phyloP scores from a whole-genome alignment of 352 stramenopile species.

The Pythium folliculosum region DNA sequence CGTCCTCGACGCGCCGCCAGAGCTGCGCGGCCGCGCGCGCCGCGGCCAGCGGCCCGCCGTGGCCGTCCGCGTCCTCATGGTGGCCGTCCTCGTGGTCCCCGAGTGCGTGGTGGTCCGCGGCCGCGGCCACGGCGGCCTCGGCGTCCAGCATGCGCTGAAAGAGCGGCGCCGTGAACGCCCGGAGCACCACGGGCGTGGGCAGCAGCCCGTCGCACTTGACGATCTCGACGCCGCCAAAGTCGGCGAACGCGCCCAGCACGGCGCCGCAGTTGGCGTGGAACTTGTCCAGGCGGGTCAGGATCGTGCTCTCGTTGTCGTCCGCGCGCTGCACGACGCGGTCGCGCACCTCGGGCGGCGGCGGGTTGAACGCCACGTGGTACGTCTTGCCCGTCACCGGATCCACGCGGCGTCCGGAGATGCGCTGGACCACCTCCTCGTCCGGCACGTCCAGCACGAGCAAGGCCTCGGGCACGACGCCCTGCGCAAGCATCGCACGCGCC shows the following conservation, averaged over 20 bases:
- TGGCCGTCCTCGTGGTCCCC: neutral
- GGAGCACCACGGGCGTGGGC: conserved; percentile 36
- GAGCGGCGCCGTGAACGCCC: conserved; percentile 50
- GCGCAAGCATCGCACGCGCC: conserved; percentile 77
- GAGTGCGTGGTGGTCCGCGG: no score
- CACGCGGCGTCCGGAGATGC: conserved; percentile 95
- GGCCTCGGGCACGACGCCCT: conserved; percentile 81
- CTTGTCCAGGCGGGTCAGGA: conserved; percentile 80
- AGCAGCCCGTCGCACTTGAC: conserved; percentile 65
- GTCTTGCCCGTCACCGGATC: conserved; percentile 92
- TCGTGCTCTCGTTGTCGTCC: conserved; percentile 94
- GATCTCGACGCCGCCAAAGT: conserved; percentile 41
- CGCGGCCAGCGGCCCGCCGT: neutral
- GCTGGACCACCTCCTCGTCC: conserved; percentile 93
- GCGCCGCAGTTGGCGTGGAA: conserved; percentile 74
- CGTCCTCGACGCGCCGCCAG: conserved; percentile 26
- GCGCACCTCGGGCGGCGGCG: conserved; percentile 70
- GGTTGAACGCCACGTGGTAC: conserved; percentile 97
- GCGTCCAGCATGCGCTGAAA: conserved; percentile 48
- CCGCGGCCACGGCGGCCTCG: conserved; percentile 29
- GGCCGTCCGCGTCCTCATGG: neutral
- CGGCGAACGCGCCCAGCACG: conserved; percentile 48
- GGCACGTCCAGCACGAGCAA: conserved; percentile 95
- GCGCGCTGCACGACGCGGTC: conserved; percentile 80
- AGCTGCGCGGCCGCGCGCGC: neutral